These are phyloP conservation scores for Porphyrellus cyaneotinctus DNA, from an alignment of 768 basidiomycete genomes.

Conservation along the genomic window DNA sequence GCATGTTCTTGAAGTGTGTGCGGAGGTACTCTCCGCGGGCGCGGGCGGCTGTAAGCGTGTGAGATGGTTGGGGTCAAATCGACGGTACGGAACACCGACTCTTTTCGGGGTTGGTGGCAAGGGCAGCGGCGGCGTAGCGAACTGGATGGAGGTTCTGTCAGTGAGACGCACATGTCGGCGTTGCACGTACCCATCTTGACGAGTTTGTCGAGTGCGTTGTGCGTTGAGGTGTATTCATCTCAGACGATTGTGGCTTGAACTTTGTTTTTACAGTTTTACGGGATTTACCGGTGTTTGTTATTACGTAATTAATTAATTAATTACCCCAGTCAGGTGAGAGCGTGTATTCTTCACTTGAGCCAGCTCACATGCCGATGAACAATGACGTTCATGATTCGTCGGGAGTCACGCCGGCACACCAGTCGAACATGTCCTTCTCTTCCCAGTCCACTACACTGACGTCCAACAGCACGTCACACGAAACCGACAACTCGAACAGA, in stretches of 20 bases:
- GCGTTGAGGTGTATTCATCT: constrained; percentile 50
- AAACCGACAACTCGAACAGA: constrained; percentile 20
- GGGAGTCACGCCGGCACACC: constrained; percentile 18
- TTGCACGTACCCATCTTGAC: constrained; percentile 60
- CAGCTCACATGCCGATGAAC: constrained; percentile 25
- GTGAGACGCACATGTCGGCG: constrained; percentile 15
- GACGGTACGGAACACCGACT: constrained; percentile 47
- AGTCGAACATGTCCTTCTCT: constrained; percentile 27
- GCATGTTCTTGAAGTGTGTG: constrained; percentile 99
- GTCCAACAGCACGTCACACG: constrained; percentile 21
- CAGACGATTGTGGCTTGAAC: constrained; percentile 29
- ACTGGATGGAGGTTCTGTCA: constrained; percentile 44
- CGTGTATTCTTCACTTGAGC: neutral
- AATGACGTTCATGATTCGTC: constrained; percentile 28
- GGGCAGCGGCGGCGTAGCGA: constrained; percentile 88
- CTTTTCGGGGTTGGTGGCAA: constrained; percentile 93
- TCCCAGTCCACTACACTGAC: constrained; percentile 29
- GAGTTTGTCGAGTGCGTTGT: constrained; percentile 37
- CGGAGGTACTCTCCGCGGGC: constrained; percentile 96
- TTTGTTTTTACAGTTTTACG: constrained; percentile 30
- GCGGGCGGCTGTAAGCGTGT: constrained; percentile 62
- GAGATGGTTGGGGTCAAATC: constrained; percentile 9
- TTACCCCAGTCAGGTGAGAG: neutral
- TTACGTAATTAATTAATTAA: neutral
- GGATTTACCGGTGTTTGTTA: constrained; percentile 10